These are phyloP conservation scores for Panicum virgatum DNA, from an alignment of 202 grass and related monocot species.

Conservation along the genomic window DNA sequence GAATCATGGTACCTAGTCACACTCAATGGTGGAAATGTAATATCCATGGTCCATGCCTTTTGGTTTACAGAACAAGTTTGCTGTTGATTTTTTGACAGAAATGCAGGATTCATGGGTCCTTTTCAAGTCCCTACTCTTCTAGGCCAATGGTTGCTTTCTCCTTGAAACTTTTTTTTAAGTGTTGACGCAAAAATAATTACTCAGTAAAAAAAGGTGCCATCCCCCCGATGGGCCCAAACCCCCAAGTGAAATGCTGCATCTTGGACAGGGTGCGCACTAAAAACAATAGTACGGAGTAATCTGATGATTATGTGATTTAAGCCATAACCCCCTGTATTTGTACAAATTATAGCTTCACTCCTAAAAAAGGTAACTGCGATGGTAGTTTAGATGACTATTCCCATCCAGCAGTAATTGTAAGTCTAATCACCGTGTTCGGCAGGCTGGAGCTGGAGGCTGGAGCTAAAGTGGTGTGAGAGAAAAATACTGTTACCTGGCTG, in stretches of 20 bases:
- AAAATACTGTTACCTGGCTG: too few relatives aligned
- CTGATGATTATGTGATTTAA: neutral
- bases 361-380: neutral
- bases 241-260: slow-evolving; percentile 37
- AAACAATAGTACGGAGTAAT: too few relatives aligned
- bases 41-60: neutral
- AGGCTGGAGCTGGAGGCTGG: too few relatives aligned
- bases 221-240: slow-evolving; percentile 36
- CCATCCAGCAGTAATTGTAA: neutral
- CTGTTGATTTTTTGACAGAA: slow-evolving; percentile 8
- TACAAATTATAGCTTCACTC: neutral
- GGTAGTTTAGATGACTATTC: too few relatives aligned
- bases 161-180: neutral
- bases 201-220: neutral
- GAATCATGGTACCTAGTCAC: slow-evolving; percentile 24
- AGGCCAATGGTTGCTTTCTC: slow-evolving; percentile 13
- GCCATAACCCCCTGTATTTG: neutral
- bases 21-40: slow-evolving; percentile 7
- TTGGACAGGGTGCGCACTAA: slow-evolving; percentile 41
- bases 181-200: neutral
- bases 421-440: too few relatives aligned
- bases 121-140: neutral
- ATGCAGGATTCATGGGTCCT: neutral
- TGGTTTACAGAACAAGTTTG: slow-evolving; percentile 6
- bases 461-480: too few relatives aligned